A percentile compares a stretch with the other conserved stretches of the same genome.
These are phyloP conservation scores for Alternaria rosae DNA, from an alignment of 2,329 filamentous ascomycete genomes.

Conservation along the genomic window DNA sequence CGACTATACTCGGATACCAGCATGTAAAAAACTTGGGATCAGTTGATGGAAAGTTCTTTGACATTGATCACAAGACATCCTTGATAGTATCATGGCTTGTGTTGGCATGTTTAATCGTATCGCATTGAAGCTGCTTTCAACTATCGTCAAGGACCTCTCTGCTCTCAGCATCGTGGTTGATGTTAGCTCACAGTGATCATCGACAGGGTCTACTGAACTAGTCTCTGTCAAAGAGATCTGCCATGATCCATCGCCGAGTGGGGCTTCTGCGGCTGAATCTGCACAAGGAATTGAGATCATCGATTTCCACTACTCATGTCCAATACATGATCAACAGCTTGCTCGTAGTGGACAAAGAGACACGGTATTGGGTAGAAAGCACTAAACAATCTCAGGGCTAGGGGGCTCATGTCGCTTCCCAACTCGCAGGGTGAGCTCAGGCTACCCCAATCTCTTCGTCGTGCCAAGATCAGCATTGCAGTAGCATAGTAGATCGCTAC, in stretches of 20 bases:
- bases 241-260: background rate
- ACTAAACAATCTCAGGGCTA: background rate
- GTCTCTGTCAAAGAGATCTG: background rate
- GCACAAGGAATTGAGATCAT: background rate
- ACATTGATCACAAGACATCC: background rate
- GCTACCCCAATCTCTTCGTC: background rate
- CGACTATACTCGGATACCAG: background rate
- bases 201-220: background rate
- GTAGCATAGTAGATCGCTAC: constrained; percentile 1
- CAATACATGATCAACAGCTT: background rate
- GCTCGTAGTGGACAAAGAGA: background rate
- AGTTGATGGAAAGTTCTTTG: background rate
- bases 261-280: constrained; percentile 1
- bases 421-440: background rate
- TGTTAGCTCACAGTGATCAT: background rate
- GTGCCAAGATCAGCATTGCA: background rate
- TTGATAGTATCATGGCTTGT: background rate
- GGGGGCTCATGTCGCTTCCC: background rate
- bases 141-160: background rate
- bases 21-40: background rate
- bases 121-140: background rate
- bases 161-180: background rate
- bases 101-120: background rate
- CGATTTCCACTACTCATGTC: background rate
- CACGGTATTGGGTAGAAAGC: background rate